Evolutionary conservation across 257 asterid species (phyloP).

Genomic region (Nicotiana noctiflora): DNA sequence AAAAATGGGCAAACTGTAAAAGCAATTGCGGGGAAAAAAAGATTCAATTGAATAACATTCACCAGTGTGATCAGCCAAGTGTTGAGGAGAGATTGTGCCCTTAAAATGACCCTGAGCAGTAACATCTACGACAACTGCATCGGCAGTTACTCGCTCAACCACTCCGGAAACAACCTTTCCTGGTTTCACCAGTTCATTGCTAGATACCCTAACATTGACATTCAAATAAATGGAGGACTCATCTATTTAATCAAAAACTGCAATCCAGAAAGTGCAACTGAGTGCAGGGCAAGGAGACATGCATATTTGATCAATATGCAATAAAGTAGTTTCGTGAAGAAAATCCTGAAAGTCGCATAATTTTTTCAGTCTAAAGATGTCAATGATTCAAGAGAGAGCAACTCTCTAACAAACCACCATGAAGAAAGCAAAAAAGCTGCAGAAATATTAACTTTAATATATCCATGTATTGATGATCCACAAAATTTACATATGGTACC

Average conservation of each 20-base stretch:
- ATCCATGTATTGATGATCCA: not conserved
- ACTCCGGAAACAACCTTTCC: constrained; percentile 85
- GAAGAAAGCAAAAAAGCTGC: not conserved
- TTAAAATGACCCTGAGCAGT: constrained; percentile 44
- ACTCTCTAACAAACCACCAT: not conserved
- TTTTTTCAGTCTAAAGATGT: not conserved
- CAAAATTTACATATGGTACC: not conserved
- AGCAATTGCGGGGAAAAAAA: constrained; percentile 5
- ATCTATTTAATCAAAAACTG: not conserved
- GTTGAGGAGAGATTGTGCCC: constrained; percentile 76
- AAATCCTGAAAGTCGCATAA: not conserved
- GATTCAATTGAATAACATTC: not conserved
- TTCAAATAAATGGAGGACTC: not conserved
- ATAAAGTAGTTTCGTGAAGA: not conserved
- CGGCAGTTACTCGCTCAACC: constrained; percentile 60
- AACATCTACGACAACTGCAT: constrained; percentile 47
- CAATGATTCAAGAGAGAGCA: not conserved
- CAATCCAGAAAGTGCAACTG: not conserved
- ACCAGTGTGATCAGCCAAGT: constrained; percentile 91
- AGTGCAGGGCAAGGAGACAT: not conserved
- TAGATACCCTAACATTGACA: constrained; percentile 34
- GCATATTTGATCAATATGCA: not conserved
- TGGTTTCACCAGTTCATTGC: constrained; percentile 43
- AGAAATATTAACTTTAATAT: not conserved
- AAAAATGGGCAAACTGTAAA: not conserved